phyloP scores from a whole-genome alignment of 106 monocot species.

The Allium cepa region DNA sequence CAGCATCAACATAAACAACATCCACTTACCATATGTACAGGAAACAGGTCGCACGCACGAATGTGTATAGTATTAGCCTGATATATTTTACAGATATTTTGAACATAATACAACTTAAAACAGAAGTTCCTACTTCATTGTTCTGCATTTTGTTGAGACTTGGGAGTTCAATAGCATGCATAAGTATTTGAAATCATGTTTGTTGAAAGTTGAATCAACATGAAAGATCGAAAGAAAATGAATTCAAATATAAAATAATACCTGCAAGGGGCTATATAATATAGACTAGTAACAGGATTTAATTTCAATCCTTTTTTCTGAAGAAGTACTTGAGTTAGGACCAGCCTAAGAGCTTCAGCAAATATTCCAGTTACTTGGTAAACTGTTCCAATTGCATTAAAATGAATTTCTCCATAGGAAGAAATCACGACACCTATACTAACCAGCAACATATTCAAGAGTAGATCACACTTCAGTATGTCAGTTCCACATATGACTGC shows the following conservation, averaged over 20 bases:
- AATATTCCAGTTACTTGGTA: conserved; percentile 90
- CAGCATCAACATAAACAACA: no score
- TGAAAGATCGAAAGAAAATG: background rate
- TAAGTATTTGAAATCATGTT: background rate
- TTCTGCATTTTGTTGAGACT: background rate
- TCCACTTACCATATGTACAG: no score
- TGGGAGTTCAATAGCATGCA: background rate
- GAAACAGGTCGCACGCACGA: no score
- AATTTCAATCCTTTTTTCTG: conserved; percentile 90
- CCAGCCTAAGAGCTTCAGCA: conserved; percentile 94
- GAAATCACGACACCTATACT: conserved; percentile 94
- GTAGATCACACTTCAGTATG: conserved; percentile 75
- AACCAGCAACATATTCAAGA: conserved; percentile 90
- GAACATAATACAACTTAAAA: no score
- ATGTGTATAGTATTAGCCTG: no score
- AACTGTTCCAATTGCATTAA: conserved; percentile 78
- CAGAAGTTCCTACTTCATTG: background rate
- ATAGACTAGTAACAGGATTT: conserved; percentile 92
- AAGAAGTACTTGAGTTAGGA: conserved; percentile 91
- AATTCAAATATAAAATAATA: conserved; percentile 17
- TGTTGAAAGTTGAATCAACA: background rate
- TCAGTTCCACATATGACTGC: conserved; percentile 91
- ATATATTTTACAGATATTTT: no score
- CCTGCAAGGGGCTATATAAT: conserved; percentile 99
- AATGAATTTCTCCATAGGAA: conserved; percentile 95